These are phyloP conservation scores for Cyberlindnera veronae DNA, from an alignment of 805 yeast genomes.

Conservation along the genomic window DNA sequence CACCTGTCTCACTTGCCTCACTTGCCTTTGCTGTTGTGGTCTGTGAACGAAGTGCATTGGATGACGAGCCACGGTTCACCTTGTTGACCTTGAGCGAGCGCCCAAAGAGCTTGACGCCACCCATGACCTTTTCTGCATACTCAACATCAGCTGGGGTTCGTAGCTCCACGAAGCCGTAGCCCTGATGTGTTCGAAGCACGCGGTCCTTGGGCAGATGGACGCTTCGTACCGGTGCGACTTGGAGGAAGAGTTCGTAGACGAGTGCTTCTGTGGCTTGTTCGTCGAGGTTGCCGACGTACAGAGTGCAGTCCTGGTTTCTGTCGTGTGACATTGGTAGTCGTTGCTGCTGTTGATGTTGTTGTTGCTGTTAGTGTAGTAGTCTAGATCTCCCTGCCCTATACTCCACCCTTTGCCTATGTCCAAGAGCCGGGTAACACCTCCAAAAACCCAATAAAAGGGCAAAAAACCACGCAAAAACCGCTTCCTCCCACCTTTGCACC, in stretches of 20 bases:
- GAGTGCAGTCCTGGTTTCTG: constrained; percentile 56
- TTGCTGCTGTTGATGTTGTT: neutral
- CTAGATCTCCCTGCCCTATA: neutral
- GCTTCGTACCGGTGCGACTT: constrained; percentile 72
- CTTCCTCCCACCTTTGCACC: neutral
- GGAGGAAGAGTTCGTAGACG: constrained; percentile 78
- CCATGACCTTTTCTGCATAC: constrained; percentile 59
- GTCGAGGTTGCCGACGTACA: constrained; percentile 83
- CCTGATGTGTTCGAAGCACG: constrained; percentile 67
- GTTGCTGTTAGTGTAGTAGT: neutral
- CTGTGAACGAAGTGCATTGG: constrained; percentile 14
- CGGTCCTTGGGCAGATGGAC: constrained; percentile 80
- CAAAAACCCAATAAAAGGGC: neutral
- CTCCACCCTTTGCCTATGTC: no score
- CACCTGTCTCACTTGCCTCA: constrained; percentile 45
- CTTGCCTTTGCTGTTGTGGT: constrained; percentile 15
- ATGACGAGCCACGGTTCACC: no score
- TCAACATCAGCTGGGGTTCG: constrained; percentile 56
- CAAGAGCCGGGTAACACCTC: neutral
- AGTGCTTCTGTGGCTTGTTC: constrained; percentile 66
- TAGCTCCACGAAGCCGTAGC: constrained; percentile 85
- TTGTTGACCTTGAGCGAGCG: constrained; percentile 56
- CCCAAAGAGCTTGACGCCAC: constrained; percentile 60
- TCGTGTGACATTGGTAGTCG: constrained; percentile 17
- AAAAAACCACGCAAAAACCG: neutral